Conservation (phyloP, 805 yeast species). For the Kurtzmaniella fragi region DNA sequence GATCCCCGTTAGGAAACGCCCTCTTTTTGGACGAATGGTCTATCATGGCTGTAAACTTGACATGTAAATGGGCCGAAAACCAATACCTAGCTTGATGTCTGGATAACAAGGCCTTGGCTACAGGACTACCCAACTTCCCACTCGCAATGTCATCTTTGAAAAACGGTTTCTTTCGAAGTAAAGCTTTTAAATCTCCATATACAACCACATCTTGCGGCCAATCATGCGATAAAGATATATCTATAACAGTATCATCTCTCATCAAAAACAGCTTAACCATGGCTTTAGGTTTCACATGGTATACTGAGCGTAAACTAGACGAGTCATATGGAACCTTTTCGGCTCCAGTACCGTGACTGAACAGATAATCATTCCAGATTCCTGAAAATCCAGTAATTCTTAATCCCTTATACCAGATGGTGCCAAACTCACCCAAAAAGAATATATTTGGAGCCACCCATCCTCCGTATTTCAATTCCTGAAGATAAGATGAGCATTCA, state of each 20-base stretch:
- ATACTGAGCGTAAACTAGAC: constrained; percentile 50
- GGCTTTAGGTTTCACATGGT: constrained; percentile 69
- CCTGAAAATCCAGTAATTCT: constrained; percentile 84
- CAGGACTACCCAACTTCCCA: constrained; percentile 68
- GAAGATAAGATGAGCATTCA: constrained; percentile 76
- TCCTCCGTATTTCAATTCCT: constrained; percentile 78
- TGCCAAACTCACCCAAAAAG: constrained; percentile 75
- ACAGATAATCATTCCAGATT: constrained; percentile 51
- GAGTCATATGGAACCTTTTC: constrained; percentile 47
- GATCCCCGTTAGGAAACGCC: constrained; percentile 5
- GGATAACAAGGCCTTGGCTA: constrained; percentile 50
- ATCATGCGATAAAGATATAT: constrained; percentile 77
- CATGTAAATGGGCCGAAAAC: constrained; percentile 91
- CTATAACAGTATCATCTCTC: constrained; percentile 23
- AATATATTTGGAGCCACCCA: constrained; percentile 89
- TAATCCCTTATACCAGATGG: constrained; percentile 69
- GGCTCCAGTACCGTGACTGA: constrained; percentile 33
- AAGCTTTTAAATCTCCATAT: constrained; percentile 49
- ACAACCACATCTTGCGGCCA: constrained; percentile 85
- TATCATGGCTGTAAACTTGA: constrained; percentile 56
- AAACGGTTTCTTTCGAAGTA: constrained; percentile 60
- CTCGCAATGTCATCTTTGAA: constrained; percentile 59
- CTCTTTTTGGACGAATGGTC: constrained; percentile 23
- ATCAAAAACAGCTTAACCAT: constrained; percentile 50
- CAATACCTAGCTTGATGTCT: constrained; percentile 62